A percentile compares a stretch with the other conserved stretches of the same genome.
phyloP scores from a whole-genome alignment of 2,329 filamentous ascomycete genomes.

The Balansia obtecta region DNA sequence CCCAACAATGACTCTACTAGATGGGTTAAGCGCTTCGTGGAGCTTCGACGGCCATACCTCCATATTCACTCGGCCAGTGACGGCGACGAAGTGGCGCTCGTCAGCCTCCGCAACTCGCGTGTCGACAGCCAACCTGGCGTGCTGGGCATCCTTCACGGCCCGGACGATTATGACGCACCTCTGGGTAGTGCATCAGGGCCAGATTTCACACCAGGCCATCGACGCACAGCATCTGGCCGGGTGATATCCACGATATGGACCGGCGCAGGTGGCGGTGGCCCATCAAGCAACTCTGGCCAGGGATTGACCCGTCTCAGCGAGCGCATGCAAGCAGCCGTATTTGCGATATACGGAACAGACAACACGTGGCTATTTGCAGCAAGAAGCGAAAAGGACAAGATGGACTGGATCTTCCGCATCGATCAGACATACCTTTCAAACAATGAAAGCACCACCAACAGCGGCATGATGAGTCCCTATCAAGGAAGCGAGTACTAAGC shows the following conservation, averaged over 20 bases:
- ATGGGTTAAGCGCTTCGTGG: conserved; percentile 89
- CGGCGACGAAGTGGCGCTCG: conserved; percentile 80
- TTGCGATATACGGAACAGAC: conserved; percentile 86
- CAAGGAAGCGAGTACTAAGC: conserved; percentile 19
- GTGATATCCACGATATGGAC: conserved; percentile 45
- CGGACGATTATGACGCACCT: conserved; percentile 25
- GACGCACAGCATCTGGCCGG: conserved; percentile 36
- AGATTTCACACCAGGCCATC: conserved; percentile 33
- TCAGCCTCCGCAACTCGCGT: conserved; percentile 80
- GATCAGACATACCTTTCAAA: conserved; percentile 61
- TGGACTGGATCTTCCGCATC: conserved; percentile 93
- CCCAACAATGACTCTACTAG: conserved; percentile 69
- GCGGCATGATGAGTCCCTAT: conserved; percentile 23
- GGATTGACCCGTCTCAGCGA: conserved; percentile 43
- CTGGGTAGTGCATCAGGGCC: conserved; percentile 18
- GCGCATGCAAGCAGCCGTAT: conserved; percentile 59
- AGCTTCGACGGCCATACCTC: conserved; percentile 81
- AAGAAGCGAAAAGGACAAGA: conserved; percentile 79
- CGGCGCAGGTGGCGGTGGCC: conserved; percentile 25
- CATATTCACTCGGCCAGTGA: conserved; percentile 78
- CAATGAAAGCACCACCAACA: conserved; percentile 27
- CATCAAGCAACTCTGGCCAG: conserved; percentile 11
- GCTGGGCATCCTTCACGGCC: conserved; percentile 55
- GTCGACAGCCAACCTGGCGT: conserved; percentile 88
- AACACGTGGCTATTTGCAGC: conserved; percentile 94